Conservation (phyloP, 768 basidiomycete genomes). For the Tulasnella sp. region DNA sequence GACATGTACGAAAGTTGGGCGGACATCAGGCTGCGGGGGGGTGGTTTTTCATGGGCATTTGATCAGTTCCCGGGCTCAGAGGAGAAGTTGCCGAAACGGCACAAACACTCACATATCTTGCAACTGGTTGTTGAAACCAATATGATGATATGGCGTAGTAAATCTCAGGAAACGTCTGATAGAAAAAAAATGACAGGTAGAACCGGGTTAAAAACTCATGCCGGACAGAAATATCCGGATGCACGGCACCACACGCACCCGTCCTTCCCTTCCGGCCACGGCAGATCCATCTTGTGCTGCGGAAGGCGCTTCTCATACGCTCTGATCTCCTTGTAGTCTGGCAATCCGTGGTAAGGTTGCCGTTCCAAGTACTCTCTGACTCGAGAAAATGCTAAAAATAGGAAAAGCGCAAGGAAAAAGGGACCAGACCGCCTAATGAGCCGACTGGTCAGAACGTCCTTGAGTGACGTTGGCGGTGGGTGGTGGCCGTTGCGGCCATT, state of each 20-base stretch:
- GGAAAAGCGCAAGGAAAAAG: neutral
- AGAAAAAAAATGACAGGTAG: neutral
- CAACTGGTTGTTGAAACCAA: slow-evolving; percentile 59
- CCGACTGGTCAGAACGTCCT: neutral
- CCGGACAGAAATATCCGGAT: neutral
- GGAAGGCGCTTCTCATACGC: slow-evolving; percentile 47
- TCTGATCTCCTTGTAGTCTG: slow-evolving; percentile 33
- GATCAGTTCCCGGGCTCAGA: neutral
- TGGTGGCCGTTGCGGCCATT: neutral
- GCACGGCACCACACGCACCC: slow-evolving; percentile 34
- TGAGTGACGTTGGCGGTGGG: neutral
- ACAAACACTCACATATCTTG: slow-evolving; percentile 53
- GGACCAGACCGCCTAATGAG: neutral
- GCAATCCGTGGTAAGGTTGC: neutral
- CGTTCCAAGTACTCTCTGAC: neutral
- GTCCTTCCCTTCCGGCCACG: slow-evolving; percentile 48
- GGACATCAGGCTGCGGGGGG: slow-evolving; percentile 45
- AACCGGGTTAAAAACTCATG: no score
- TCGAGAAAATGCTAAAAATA: neutral
- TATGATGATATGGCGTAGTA: slow-evolving; percentile 41
- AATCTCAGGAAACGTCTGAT: slow-evolving; percentile 47
- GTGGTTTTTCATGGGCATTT: neutral
- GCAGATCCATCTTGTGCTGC: slow-evolving; percentile 49
- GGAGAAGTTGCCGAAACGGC: neutral
- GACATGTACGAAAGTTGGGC: slow-evolving; percentile 52